These are phyloP conservation scores for Phlegmacium glaucopus DNA, from an alignment of 768 basidiomycete species.

Conservation along the genomic window DNA sequence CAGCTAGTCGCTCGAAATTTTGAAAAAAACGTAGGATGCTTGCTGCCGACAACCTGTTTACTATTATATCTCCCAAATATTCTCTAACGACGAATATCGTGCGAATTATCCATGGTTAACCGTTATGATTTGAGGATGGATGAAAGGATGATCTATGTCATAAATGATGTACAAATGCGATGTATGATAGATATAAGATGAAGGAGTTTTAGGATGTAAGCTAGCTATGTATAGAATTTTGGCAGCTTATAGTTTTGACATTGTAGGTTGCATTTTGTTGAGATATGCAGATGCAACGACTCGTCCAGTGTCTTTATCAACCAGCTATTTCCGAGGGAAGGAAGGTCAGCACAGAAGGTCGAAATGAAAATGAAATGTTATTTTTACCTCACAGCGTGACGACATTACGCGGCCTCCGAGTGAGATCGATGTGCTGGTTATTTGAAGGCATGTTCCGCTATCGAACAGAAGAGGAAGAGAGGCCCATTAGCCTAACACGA, in stretches of 20 bases:
- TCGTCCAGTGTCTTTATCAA: conserved; percentile 55
- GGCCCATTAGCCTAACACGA: conserved; percentile 4
- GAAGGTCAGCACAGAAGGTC: conserved; percentile 1
- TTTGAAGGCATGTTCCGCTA: conserved; percentile 58
- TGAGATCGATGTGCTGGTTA: conserved; percentile 61
- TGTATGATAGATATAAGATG: too few species aligned
- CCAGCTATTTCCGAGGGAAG: conserved; percentile 36
- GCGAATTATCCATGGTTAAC: too few species aligned
- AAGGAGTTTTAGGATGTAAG: too few species aligned
- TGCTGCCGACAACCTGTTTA: too few species aligned
- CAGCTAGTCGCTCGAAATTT: too few species aligned
- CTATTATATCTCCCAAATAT: too few species aligned
- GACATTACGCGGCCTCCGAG: conserved; percentile 70
- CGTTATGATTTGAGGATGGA: too few species aligned
- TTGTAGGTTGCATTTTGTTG: conserved; percentile 69
- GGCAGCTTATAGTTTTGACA: conserved; percentile 46
- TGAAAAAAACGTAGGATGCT: too few species aligned
- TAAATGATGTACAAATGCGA: too few species aligned
- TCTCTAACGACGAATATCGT: too few species aligned
- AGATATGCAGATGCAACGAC: conserved; percentile 64
- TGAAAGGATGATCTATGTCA: too few species aligned
- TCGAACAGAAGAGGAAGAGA: conserved; percentile 5
- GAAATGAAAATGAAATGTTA: not conserved
- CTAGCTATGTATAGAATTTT: too few species aligned
- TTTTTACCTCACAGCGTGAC: conserved; percentile 61